A percentile compares a stretch with the other conserved stretches of the same genome.
Conservation (phyloP, 129 eudicot genomes). For the Logfia minima region DNA sequence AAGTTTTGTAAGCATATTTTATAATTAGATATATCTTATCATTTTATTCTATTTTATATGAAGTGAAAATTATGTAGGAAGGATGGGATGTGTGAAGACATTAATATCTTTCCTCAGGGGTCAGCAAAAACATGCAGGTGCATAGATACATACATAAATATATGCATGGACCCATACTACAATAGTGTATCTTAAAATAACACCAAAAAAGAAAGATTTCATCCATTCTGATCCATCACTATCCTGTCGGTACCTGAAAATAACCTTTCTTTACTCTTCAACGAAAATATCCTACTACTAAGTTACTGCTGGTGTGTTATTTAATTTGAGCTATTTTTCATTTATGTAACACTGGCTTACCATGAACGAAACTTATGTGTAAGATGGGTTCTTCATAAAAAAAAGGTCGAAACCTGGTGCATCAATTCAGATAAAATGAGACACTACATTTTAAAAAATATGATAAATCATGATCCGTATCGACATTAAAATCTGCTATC, state of each 20-base stretch:
- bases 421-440: too few species aligned
- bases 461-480: too few species aligned
- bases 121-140: constrained; percentile 22
- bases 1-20: too few species aligned
- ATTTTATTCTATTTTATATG: neutral
- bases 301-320: too few species aligned
- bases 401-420: too few species aligned
- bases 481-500: too few species aligned
- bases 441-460: too few species aligned
- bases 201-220: constrained; percentile 42
- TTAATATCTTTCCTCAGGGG: constrained; percentile 30
- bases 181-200: constrained; percentile 23
- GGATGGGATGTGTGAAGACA: constrained; percentile 41
- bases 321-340: too few species aligned
- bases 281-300: neutral
- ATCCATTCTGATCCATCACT: constrained; percentile 55
- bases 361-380: too few species aligned
- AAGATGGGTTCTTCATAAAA: too few species aligned
- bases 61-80: neutral
- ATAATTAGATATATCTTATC: too few species aligned
- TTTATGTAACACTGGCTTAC: too few species aligned
- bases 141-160: constrained; percentile 20
- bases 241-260: constrained; percentile 40
- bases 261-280: neutral
- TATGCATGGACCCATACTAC: constrained; percentile 31